Base-by-base conservation (phyloP, 2,329 filamentous ascomycete species). In the Trichophaea hybrida region DNA sequence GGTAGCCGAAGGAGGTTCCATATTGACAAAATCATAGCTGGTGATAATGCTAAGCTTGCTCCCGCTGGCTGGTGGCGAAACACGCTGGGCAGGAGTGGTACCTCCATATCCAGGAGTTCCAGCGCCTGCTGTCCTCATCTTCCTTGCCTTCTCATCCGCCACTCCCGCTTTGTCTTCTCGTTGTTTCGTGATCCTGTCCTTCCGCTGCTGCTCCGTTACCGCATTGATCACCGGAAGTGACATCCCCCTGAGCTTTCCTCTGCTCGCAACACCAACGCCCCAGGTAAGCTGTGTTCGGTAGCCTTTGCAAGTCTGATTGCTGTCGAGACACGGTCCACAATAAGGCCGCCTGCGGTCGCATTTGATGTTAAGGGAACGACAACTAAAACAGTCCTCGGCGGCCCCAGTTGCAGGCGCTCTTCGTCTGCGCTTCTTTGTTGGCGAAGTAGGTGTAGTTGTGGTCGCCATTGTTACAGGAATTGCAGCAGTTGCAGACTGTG, bases 281-380 rank as follows among this genome's bases (percentile, higher is more conserved):
- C 91, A 97, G 51, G 91, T 97, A 73, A 97, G 78, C 68, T 91
- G 90, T 13, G 91, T 97, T 75, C 94, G 94, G 77, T 97, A 97
- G 61, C 91, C 91, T 33, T 88, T 89, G 75, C 91, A 97, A 70
- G 94, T 89, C 71, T 88, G 89, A 65, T 89, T 90, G 65, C 88
- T 79, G 68, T 95, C 88, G 64, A 97, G 80, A 73, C 91, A 98
- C 74, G 89, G 90, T 49, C 89, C 89, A 75, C 93, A 97, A 74
- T 96, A 97, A 6, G 91, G 91, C 69, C 91, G 81, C 70, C 88
- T 83, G 68, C 91, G 83, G 74, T 97, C 91, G 75, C 91, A 98
- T 73, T 88, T 86, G 64, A 85, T 78, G 68, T 83, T 84, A 70
- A 86, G 82, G 75, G 89, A 93, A 67, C 84, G 80, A 75, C 91